Base-by-base conservation (phyloP, 1,139 yeast species). In the Saccharomycopsis crataegensis region DNA sequence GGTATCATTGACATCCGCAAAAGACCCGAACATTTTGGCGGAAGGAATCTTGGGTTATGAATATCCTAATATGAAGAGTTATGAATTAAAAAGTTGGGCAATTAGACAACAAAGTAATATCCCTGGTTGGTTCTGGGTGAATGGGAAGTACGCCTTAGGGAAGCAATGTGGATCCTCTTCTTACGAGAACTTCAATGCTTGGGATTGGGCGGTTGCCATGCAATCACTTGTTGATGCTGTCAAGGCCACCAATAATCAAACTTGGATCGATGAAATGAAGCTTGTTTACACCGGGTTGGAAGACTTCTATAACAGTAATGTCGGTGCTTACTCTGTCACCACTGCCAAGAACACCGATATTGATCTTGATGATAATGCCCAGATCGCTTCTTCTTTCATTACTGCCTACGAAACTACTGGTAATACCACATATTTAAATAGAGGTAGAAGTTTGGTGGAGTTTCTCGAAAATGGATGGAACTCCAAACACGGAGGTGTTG, bases 321-420 rank as follows among this genome's bases (percentile, higher is more conserved):
- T 41, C n/a, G 22, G 38, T 8, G 56, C 50, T 7, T 53, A 53
- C 44, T 47, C 49, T 8, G 53, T 48, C 7, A 48, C 45, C 12
- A 36, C 43, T 5, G 37, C n/a, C 46, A 28, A 7, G 14, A 16
- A 12, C 9, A 31, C 38, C 12, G 90, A 84, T 64, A 80, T 84
- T 50, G 83, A 83, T 65, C 83, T 80, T 60, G 91, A 84, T 64
- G 91, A 84, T 62, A 86, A 83, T 64, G 91, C 90, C 4, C 91
- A 84, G 64, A 82, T 83, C 14, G 84, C 86, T 17, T 75, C 83
- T 61, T 84, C 85, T 9, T 73, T 82, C 62, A 69, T 84, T 56
- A 76, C 83, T 1, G 87, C 88, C 1, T 84, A 80, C 62, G 89
- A 83, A 62, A 88, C 81, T 28, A 82, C 89, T 1, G 78, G 79